These are phyloP conservation scores for Phaeophleospora eucalypticola DNA, from an alignment of 2,329 filamentous ascomycete species.

Conservation along the genomic window DNA sequence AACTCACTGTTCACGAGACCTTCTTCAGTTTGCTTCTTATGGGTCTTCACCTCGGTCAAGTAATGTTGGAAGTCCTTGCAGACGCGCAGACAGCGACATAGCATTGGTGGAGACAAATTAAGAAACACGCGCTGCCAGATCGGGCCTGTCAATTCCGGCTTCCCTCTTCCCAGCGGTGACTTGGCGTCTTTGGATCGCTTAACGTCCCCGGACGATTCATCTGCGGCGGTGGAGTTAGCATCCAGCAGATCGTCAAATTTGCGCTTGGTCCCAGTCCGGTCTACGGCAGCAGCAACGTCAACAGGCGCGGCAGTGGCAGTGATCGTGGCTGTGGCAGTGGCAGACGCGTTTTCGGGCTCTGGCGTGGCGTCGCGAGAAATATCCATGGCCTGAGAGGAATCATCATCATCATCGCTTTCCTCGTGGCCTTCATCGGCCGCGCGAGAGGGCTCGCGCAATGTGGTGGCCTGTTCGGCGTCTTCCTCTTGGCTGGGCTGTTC, in stretches of 20 bases:
- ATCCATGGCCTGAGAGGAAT: conserved; percentile 29
- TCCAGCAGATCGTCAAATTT: conserved; percentile 22
- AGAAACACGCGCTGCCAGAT: conserved; percentile 35
- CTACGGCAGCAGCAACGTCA: conserved; percentile 7
- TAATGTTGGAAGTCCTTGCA: conserved; percentile 27
- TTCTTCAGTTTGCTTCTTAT: conserved; percentile 13
- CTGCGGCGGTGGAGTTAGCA: conserved; percentile 8
- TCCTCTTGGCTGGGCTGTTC: neutral
- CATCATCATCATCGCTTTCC: conserved; percentile 12
- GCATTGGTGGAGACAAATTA: conserved; percentile 30
- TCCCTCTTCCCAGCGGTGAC: no score
- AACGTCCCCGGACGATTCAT: neutral
- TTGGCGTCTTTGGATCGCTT: neutral
- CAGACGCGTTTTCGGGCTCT: conserved; percentile 3
- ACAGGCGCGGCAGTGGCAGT: neutral
- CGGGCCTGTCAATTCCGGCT: no score
- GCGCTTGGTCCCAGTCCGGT: conserved; percentile 27
- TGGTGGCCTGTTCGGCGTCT: no score
- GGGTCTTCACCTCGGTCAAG: conserved; percentile 24
- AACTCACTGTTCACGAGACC: conserved; percentile 53
- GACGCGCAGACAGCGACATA: conserved; percentile 31
- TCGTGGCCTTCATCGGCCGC: no score
- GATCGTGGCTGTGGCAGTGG: neutral
- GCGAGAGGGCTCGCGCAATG: no score
- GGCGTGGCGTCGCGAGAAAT: conserved; percentile 24